phyloP scores from a whole-genome alignment of 2,329 filamentous ascomycete genomes.

The Fusarium mundagurra region DNA sequence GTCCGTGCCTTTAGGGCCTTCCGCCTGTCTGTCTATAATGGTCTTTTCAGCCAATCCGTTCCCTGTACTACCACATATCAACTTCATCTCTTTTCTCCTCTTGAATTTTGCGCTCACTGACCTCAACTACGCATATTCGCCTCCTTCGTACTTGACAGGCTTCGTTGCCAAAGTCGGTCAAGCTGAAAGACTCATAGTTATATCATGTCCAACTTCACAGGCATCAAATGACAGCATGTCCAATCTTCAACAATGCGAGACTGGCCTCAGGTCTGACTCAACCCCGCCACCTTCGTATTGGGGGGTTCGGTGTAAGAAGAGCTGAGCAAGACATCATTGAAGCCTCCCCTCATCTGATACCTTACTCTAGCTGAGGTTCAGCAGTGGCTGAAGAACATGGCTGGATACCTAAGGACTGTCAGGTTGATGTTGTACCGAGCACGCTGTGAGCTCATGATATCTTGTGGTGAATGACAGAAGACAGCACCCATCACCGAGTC shows the following conservation, averaged over 20 bases:
- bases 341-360: background rate
- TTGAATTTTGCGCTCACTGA: constrained; percentile 21
- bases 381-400: background rate
- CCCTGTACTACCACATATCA: constrained; percentile 25
- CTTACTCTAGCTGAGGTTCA: background rate
- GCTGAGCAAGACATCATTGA: constrained; percentile 13
- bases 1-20: background rate
- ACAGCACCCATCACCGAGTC: constrained; percentile 34
- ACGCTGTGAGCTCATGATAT: constrained; percentile 6
- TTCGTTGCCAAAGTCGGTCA: constrained; percentile 4
- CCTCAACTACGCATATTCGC: constrained; percentile 19
- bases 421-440: background rate
- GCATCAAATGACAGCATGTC: background rate
- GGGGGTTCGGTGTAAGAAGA: constrained; percentile 12
- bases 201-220: background rate
- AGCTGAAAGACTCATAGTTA: background rate
- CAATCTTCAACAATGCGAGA: constrained; percentile 1
- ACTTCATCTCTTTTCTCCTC: constrained; percentile 8
- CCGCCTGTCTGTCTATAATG: constrained; percentile 16
- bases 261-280: constrained; percentile 14
- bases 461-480: constrained; percentile 9
- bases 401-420: background rate
- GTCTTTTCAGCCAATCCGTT: constrained; percentile 22
- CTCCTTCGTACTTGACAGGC: constrained; percentile 5
- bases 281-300: constrained; percentile 26